Evolutionary conservation across 2,329 filamentous ascomycete genomes (phyloP).

Genomic region (Akanthomyces lecanii): DNA sequence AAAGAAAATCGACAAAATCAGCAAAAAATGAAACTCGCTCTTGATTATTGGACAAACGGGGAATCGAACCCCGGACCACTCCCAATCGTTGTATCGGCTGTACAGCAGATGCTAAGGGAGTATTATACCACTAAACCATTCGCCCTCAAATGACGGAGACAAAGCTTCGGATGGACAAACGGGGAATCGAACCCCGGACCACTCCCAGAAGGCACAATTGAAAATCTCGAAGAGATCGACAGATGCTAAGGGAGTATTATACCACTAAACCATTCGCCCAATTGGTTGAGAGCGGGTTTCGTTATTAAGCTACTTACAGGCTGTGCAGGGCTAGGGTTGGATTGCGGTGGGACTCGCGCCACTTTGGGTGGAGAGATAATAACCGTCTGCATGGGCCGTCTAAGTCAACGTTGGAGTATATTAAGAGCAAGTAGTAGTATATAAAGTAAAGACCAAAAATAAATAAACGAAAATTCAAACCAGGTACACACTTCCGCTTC

Average conservation of each 20-base stretch:
- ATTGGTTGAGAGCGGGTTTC: constrained; percentile 7
- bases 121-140: constrained; percentile 21
- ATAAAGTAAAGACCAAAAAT: neutral
- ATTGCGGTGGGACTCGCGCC: neutral
- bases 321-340: constrained; percentile 14
- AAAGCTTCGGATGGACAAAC: constrained; percentile 16
- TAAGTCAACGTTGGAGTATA: constrained; percentile 4
- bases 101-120: constrained; percentile 18
- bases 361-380: neutral
- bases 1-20: neutral
- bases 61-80: constrained; percentile 21
- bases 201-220: constrained; percentile 11
- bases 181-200: constrained; percentile 20
- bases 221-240: neutral
- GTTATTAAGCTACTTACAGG: constrained; percentile 15
- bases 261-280: constrained; percentile 20
- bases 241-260: constrained; percentile 19
- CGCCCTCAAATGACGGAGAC: constrained; percentile 8
- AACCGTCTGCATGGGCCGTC: neutral
- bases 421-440: neutral
- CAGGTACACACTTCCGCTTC: constrained; percentile 10
- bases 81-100: constrained; percentile 11
- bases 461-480: neutral
- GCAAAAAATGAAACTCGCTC: constrained; percentile 16
- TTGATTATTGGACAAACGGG: constrained; percentile 16